Evolutionary conservation across 1,139 yeast species (phyloP).

Genomic region (Debaryomyces sp.): DNA sequence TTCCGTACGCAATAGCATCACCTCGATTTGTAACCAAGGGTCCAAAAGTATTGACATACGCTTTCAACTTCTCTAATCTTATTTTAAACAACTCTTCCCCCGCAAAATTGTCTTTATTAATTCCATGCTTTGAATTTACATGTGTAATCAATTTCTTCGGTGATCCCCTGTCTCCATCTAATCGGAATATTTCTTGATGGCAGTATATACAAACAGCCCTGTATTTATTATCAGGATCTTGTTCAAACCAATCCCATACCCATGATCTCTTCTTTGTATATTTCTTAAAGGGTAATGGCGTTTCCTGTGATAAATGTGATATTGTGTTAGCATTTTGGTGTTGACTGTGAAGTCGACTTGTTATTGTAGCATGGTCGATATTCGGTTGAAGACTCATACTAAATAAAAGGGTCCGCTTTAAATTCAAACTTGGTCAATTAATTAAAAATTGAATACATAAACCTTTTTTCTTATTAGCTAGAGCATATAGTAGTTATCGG

Average conservation of each 20-base stretch:
- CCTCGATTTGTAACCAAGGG: conserved; percentile 17
- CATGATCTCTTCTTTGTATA: conserved; percentile 20
- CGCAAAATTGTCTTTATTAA: conserved; percentile 15
- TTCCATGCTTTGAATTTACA: conserved; percentile 18
- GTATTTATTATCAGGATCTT: conserved; percentile 18
- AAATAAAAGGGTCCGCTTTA: background rate
- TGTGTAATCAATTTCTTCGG: conserved; percentile 20
- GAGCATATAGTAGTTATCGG: background rate
- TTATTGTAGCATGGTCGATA: conserved; percentile 11
- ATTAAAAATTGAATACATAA: background rate
- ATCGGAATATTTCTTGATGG: conserved; percentile 17
- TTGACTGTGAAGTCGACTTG: conserved; percentile 13
- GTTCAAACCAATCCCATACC: conserved; percentile 23
- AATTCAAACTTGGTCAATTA: background rate
- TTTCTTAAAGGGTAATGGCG: conserved; percentile 18
- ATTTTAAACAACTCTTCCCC: conserved; percentile 4
- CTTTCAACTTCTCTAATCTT: conserved; percentile 12
- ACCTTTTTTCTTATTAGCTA: background rate
- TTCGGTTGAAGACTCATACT: conserved; percentile 7
- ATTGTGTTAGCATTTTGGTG: conserved; percentile 12
- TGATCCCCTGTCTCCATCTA: conserved; percentile 20
- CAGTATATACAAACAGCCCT: conserved; percentile 18
- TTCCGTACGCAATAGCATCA: conserved; percentile 13
- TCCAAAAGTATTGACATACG: conserved; percentile 12
- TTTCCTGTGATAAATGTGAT: conserved; percentile 16